Conservation (phyloP, 2,329 filamentous ascomycete species). For the Colletotrichum trifolii region DNA sequence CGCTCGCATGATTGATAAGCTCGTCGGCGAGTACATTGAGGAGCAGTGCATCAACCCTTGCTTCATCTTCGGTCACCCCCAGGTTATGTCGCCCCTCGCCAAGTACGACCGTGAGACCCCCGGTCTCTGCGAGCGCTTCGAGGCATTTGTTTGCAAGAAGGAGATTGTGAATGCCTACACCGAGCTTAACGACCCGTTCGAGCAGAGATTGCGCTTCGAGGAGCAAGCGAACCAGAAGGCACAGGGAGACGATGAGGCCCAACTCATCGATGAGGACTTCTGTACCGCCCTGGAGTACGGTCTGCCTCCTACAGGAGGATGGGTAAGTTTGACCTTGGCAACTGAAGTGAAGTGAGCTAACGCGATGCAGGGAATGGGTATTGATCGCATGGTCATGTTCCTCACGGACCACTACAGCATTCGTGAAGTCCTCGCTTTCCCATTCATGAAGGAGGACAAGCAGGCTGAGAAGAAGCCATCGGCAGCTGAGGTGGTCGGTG, state of each 20-base stretch:
- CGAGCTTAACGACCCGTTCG: constrained; percentile 94
- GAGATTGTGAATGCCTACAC: constrained; percentile 98
- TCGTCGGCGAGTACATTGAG: constrained; percentile 95
- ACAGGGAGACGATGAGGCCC: constrained; percentile 96
- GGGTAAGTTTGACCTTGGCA: constrained; percentile 50
- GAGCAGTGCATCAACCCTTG: constrained; percentile 92
- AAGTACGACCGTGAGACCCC: constrained; percentile 88
- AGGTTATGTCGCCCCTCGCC: constrained; percentile 78
- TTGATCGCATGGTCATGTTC: constrained; percentile 95
- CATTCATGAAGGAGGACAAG: constrained; percentile 93
- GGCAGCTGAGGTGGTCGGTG: constrained; percentile 72
- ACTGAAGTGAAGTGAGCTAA: neutral
- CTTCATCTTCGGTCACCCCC: constrained; percentile 72
- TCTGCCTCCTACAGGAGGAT: constrained; percentile 93
- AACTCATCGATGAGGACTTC: constrained; percentile 96
- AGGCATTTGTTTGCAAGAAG: constrained; percentile 96
- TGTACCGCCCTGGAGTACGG: constrained; percentile 81
- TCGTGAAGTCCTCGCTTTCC: constrained; percentile 95
- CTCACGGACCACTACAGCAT: constrained; percentile 92
- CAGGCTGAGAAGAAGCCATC: constrained; percentile 59
- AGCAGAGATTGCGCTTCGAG: constrained; percentile 84
- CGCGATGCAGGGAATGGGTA: constrained; percentile 76
- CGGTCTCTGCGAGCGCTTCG: constrained; percentile 95
- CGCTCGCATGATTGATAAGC: constrained; percentile 94
- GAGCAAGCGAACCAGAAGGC: constrained; percentile 92